Evolutionary conservation across 116 monocot species (phyloP).

Genomic region (Posidonia oceanica): DNA sequence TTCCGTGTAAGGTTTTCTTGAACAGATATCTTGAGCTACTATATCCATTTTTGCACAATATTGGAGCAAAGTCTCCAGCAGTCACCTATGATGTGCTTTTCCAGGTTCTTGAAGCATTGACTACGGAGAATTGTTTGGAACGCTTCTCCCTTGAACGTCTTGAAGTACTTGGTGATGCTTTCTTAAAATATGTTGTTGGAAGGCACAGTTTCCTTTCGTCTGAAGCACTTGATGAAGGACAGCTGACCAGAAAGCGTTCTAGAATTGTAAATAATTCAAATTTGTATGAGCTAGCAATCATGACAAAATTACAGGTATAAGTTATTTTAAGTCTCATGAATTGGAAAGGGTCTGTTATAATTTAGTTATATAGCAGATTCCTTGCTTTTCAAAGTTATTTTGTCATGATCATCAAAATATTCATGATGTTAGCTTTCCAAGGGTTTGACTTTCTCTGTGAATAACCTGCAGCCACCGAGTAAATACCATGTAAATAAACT

Average conservation of each 20-base stretch:
- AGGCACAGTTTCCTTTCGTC: conserved; percentile 69
- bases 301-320: conserved; percentile 68
- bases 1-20: conserved; percentile 32
- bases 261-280: conserved; percentile 65
- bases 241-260: conserved; percentile 65
- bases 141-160: conserved; percentile 84
- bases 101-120: conserved; percentile 89
- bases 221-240: conserved; percentile 81
- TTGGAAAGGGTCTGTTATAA: background rate
- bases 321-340: background rate
- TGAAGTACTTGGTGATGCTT: conserved; percentile 95
- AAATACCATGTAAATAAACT: too few species aligned
- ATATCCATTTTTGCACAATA: background rate
- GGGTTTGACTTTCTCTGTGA: too few species aligned
- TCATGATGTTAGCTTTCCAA: too few species aligned
- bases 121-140: conserved; percentile 84
- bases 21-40: background rate
- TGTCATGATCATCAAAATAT: too few species aligned
- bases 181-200: conserved; percentile 78
- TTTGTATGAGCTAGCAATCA: conserved; percentile 62
- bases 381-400: too few species aligned
- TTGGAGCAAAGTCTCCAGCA: too few species aligned
- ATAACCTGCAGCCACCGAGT: too few species aligned
- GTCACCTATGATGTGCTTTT: background rate
- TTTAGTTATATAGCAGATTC: background rate